A percentile compares a stretch with the other conserved stretches of the same genome.
These are phyloP conservation scores for Nicotiana tomentosiformis DNA, from an alignment of 257 asterid species.

Conservation along the genomic window DNA sequence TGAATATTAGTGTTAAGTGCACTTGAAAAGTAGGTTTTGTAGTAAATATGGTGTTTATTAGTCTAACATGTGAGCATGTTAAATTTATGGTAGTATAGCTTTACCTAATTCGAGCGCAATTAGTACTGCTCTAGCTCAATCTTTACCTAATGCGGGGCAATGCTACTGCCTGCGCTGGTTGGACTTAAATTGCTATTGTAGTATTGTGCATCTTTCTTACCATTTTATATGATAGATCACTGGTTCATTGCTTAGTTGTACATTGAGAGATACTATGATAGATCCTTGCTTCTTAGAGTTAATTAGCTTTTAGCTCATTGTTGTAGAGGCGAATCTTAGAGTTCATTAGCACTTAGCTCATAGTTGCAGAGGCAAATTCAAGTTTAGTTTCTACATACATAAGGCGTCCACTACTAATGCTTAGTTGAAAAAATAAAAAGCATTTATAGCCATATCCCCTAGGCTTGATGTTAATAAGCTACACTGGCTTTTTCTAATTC, in stretches of 20 bases:
- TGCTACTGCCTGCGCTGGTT: neutral
- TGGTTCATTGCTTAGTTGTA: neutral
- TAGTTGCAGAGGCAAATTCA: too few relatives aligned
- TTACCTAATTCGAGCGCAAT: neutral
- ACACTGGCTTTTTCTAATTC: neutral
- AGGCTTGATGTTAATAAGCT: neutral
- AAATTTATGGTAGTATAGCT: neutral
- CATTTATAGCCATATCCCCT: neutral
- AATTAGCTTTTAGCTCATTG: neutral
- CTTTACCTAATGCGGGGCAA: neutral
- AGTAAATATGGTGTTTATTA: neutral
- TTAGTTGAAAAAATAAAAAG: neutral
- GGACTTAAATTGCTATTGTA: neutral
- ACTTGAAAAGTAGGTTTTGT: neutral
- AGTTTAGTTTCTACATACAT: neutral
- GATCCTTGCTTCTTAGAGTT: neutral
- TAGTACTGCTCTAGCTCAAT: neutral
- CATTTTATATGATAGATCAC: neutral
- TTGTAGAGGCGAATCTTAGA: neutral
- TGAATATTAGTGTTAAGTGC: neutral
- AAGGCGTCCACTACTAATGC: neutral
- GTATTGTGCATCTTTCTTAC: neutral
- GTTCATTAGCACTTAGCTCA: too few relatives aligned
- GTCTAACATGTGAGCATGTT: neutral
- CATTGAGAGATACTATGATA: neutral